Evolutionary conservation across 1,284 basidiomycete genomes (phyloP), one percentile per base, ranked within the genome.

Genomic region (Marasmius sp.): DNA sequence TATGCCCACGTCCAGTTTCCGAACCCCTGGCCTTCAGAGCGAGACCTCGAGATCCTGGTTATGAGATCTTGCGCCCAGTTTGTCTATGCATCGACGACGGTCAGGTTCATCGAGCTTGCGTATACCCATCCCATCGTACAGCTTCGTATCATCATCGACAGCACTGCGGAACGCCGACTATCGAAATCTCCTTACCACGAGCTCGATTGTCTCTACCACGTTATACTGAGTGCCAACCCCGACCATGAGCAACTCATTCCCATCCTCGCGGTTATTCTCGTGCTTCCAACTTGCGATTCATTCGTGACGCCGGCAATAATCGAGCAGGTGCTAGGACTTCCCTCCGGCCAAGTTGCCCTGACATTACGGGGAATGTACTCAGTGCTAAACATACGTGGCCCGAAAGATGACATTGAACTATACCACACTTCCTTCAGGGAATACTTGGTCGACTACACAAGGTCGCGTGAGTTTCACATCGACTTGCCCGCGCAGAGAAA

Each of bases 21-120:
- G 9, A 9, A 47, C 20, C 18, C n/a, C 18, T 72, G 70, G 70
- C 71, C 70, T 0, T 57, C 62, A 1, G 27, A 59, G 0, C 58
- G 61, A 6, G 62, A 62, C 38, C 63, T 71, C 11, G 61, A 67
- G 33, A 49, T 53, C 9, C 64, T 71, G 11, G 69, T 68, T 3
- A 58, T 66, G 27, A 64, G 69, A 16, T 62, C 70, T 6, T 63
- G 62, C 6, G 70, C 70, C 1, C 68, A 71, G 49, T 71, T 66
- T 38, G 67, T 68, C 11, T 72, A 72, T 59, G 69, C 70, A 1
- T 59, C 66, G 3, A 69, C 70, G 2, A 67, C 71, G 3, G 65
- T 72, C 39, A 68, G 65, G 56, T 72, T 68, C 54, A 63, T 72
- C 41, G 66, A 67, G 33, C 64, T 66, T 7, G 58, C 65, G 0